Evolutionary conservation across 169 alveolate species (phyloP).

Genomic region (Plasmodium falciparum): DNA sequence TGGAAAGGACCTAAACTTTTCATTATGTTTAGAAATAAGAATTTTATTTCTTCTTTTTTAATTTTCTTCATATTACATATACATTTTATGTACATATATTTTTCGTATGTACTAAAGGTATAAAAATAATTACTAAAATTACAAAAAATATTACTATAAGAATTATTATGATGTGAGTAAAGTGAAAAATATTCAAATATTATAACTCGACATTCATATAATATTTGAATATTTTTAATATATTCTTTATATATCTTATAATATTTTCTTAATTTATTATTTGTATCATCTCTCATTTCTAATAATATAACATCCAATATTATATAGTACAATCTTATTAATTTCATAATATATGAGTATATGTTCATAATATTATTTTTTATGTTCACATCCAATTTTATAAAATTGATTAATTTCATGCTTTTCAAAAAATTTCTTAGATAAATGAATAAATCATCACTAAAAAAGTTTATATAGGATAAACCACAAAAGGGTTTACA

Average conservation of each 20-base stretch:
- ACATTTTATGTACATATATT: conserved; percentile 64
- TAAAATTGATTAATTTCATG: conserved; percentile 71
- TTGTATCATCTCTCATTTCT: conserved; percentile 18
- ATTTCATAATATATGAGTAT: conserved; percentile 54
- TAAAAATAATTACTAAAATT: conserved; percentile 54
- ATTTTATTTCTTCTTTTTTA: conserved; percentile 77
- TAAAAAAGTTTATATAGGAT: conserved; percentile 23
- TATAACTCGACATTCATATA: conserved; percentile 62
- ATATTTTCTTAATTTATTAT: conserved; percentile 23
- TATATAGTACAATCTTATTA: conserved; percentile 56
- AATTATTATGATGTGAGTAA: conserved; percentile 31
- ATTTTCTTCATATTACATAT: conserved; percentile 58
- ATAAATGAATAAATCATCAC: conserved; percentile 27
- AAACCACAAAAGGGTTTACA: not conserved
- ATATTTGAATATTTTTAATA: conserved; percentile 28
- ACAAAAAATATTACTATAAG: conserved; percentile 69
- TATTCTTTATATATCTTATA: conserved; percentile 47
- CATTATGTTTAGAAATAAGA: conserved; percentile 48
- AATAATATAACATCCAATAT: conserved; percentile 33
- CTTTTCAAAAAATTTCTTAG: conserved; percentile 42
- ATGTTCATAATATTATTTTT: conserved; percentile 38
- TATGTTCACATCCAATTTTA: conserved; percentile 64
- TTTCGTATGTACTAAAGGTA: conserved; percentile 65
- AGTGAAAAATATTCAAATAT: conserved; percentile 63
- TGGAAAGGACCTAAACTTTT: conserved; percentile 46